phyloP scores from a whole-genome alignment of 495 filamentous ascomycete genomes.

The Patellaria atrata region DNA sequence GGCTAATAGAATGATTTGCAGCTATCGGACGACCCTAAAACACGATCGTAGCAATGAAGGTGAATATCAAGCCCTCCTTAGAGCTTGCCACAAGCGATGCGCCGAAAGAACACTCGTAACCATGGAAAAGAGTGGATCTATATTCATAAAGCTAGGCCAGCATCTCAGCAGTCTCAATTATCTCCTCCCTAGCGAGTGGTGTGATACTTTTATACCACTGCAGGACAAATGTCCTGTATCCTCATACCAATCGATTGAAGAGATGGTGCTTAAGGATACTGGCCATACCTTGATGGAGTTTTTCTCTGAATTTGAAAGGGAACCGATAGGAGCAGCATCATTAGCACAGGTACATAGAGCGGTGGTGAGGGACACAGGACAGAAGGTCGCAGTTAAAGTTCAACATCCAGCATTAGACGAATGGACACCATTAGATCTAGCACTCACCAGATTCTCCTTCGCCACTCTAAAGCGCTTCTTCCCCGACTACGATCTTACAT shows the following conservation, averaged over 20 bases:
- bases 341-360: slow-evolving; percentile 91
- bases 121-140: slow-evolving; percentile 86
- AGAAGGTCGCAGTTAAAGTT: slow-evolving; percentile 93
- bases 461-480: slow-evolving; percentile 82
- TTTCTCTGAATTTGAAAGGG: slow-evolving; percentile 66
- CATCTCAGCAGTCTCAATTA: slow-evolving; percentile 97
- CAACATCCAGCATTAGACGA: slow-evolving; percentile 85
- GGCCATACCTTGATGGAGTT: slow-evolving; percentile 63
- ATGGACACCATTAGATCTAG: slow-evolving; percentile 83
- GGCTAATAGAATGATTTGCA: slow-evolving; percentile 2
- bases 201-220: slow-evolving; percentile 84
- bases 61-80: slow-evolving; percentile 51
- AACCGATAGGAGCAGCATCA: slow-evolving; percentile 82
- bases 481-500: slow-evolving; percentile 92
- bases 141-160: slow-evolving; percentile 97
- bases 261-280: slow-evolving; percentile 75
- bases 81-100: slow-evolving; percentile 83
- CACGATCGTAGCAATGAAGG: slow-evolving; percentile 41
- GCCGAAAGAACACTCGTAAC: slow-evolving; percentile 74
- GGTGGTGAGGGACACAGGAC: slow-evolving; percentile 67
- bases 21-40: slow-evolving; percentile 43
- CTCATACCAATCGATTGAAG: slow-evolving; percentile 72
- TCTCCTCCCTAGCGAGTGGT: slow-evolving; percentile 87
- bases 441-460: slow-evolving; percentile 78
- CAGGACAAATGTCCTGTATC: slow-evolving; percentile 94